Conservation (phyloP, 2,329 filamentous ascomycete species). For the Aureobasidium mangrovei region DNA sequence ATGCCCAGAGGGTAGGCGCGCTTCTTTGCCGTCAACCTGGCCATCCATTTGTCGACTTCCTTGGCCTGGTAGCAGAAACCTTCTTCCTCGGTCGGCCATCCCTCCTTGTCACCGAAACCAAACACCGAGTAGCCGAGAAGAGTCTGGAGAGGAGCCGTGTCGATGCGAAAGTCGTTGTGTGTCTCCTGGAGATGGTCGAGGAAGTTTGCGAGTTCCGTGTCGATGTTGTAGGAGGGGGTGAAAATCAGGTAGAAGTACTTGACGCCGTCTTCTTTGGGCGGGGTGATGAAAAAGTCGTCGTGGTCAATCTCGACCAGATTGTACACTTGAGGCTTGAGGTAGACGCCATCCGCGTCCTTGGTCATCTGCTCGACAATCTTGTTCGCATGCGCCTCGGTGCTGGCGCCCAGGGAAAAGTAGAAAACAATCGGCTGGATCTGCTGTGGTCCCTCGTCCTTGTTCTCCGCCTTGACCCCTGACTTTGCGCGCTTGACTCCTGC, state of each 20-base stretch:
- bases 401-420: slow-evolving; percentile 80
- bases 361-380: slow-evolving; percentile 51
- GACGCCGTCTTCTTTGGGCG: slow-evolving; percentile 48
- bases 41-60: too few relatives aligned
- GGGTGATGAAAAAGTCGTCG: slow-evolving; percentile 81
- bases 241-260: slow-evolving; percentile 71
- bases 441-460: slow-evolving; percentile 1
- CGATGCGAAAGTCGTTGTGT: slow-evolving; percentile 92
- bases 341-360: slow-evolving; percentile 25
- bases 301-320: slow-evolving; percentile 83
- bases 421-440: slow-evolving; percentile 67
- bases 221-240: slow-evolving; percentile 89
- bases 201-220: slow-evolving; percentile 81
- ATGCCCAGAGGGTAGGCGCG: slow-evolving; percentile 71
- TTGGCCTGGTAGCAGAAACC: too few relatives aligned
- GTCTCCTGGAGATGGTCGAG: slow-evolving; percentile 83
- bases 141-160: slow-evolving; percentile 69
- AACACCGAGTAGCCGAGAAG: slow-evolving; percentile 87
- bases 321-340: slow-evolving; percentile 54
- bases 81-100: slow-evolving; percentile 83
- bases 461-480: not conserved
- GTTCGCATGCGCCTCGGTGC: slow-evolving; percentile 65
- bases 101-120: slow-evolving; percentile 82
- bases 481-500: slow-evolving; percentile 20
- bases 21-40: too few relatives aligned